A percentile compares a stretch with the other conserved stretches of the same genome.
phyloP scores from a whole-genome alignment of 139 green algal genomes.

The Raphidocelis subcapitata region DNA sequence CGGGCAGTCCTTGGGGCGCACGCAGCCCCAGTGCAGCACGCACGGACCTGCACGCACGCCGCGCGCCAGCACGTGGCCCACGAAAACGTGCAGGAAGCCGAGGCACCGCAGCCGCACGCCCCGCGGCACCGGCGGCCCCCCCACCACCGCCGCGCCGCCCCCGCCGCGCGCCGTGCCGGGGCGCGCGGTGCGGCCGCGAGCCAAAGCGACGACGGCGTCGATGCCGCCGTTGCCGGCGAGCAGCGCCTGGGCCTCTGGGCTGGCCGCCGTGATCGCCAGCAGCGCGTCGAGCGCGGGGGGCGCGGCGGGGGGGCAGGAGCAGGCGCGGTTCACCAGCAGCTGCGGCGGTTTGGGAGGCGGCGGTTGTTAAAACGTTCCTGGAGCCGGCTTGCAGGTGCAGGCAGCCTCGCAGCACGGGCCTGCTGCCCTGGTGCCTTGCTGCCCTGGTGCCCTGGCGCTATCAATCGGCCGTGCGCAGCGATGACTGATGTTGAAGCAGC shows the following conservation, averaged over 20 bases:
- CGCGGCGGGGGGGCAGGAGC: conserved; percentile 6
- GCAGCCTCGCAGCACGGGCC: neutral
- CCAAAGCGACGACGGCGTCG: conserved; percentile 5
- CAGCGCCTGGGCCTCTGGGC: conserved; percentile 22
- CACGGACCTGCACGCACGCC: too few species aligned
- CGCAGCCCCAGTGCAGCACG: too few species aligned
- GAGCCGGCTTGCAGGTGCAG: neutral
- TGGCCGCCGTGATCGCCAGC: conserved; percentile 10
- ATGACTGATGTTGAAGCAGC: neutral
- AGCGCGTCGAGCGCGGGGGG: conserved; percentile 4
- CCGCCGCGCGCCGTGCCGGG: neutral
- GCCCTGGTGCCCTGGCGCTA: neutral
- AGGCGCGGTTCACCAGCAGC: conserved; percentile 8
- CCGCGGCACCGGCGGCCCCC: neutral
- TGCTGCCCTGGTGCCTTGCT: neutral
- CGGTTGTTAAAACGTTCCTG: neutral
- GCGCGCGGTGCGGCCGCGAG: conserved; percentile 2
- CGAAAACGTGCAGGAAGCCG: conserved; percentile 8
- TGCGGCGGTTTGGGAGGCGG: neutral
- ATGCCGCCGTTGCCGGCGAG: conserved; percentile 22
- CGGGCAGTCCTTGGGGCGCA: too few species aligned
- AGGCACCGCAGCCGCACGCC: neutral
- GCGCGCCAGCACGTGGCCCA: neutral
- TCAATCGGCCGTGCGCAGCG: neutral
- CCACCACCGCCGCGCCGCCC: neutral